These are phyloP conservation scores for Naganishia vishniacii DNA, from an alignment of 768 basidiomycete genomes.

Conservation along the genomic window DNA sequence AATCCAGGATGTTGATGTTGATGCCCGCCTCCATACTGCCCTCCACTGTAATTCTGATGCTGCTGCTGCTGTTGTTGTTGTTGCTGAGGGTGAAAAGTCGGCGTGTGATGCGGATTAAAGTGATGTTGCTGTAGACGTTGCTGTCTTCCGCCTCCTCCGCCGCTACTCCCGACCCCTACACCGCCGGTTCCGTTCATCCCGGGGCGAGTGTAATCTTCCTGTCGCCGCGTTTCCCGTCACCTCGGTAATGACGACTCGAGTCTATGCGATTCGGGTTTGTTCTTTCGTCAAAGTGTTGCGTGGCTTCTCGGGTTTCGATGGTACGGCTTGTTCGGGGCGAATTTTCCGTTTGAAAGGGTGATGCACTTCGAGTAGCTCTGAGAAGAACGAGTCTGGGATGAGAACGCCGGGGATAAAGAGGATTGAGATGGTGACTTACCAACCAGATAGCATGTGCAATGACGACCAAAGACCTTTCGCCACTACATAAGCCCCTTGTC, in stretches of 20 bases:
- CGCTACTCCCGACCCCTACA: background rate
- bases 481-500: too few species aligned
- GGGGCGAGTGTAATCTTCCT: background rate
- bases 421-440: too few species aligned
- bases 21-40: background rate
- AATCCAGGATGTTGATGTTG: conserved; percentile 6
- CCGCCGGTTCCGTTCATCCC: conserved; percentile 16
- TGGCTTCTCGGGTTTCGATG: too few species aligned
- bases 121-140: conserved; percentile 1
- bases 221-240: conserved; percentile 7
- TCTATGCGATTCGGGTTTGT: background rate
- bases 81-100: conserved; percentile 6
- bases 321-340: too few species aligned
- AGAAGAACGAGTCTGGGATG: too few species aligned
- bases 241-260: background rate
- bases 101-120: conserved; percentile 7
- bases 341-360: too few species aligned
- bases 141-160: background rate
- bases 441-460: too few species aligned
- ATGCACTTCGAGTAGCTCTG: too few species aligned
- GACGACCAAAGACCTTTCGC: too few species aligned
- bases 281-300: background rate
- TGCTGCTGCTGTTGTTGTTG: conserved; percentile 21
- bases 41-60: conserved; percentile 2
- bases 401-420: too few species aligned